Conservation (phyloP, 2,329 filamentous ascomycete genomes). For the Penicillium fuscoglaucum region DNA sequence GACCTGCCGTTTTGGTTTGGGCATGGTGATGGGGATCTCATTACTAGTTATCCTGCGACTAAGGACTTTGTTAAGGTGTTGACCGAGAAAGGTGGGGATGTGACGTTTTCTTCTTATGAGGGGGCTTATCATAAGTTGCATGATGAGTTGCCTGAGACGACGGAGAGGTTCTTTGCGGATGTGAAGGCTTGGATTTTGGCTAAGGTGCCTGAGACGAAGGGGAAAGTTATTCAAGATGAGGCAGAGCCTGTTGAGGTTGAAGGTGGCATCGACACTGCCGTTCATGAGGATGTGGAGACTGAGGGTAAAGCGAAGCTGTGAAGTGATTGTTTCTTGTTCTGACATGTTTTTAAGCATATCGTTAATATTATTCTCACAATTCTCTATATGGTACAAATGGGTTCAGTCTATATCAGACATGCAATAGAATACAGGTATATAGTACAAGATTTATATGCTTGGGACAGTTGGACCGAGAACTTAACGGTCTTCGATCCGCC, state of each 20-base stretch:
- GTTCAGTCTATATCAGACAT: constrained; percentile 7
- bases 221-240: not conserved
- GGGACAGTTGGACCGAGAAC: constrained; percentile 5
- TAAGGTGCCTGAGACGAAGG: constrained; percentile 5
- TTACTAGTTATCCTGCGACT: constrained; percentile 65
- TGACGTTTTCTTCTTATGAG: constrained; percentile 70
- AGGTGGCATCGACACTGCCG: not conserved
- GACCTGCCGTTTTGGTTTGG: constrained; percentile 66
- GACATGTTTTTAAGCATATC: not conserved
- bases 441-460: constrained; percentile 9
- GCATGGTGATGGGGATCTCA: constrained; percentile 74
- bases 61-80: constrained; percentile 63
- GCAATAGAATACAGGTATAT: constrained; percentile 14
- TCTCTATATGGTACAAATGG: constrained; percentile 8
- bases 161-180: constrained; percentile 52
- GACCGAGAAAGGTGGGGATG: constrained; percentile 68
- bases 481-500: constrained; percentile 40
- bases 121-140: constrained; percentile 71
- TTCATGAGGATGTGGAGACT: not conserved
- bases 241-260: not conserved
- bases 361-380: constrained; percentile 1
- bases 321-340: not conserved
- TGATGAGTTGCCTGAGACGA: constrained; percentile 33
- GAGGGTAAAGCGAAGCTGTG: constrained; percentile 13
- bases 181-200: constrained; percentile 65